A percentile compares a stretch with the other conserved stretches of the same genome.
Evolutionary conservation across 306 rosid genomes (phyloP).

Genomic region (Arachis hypogaea): DNA sequence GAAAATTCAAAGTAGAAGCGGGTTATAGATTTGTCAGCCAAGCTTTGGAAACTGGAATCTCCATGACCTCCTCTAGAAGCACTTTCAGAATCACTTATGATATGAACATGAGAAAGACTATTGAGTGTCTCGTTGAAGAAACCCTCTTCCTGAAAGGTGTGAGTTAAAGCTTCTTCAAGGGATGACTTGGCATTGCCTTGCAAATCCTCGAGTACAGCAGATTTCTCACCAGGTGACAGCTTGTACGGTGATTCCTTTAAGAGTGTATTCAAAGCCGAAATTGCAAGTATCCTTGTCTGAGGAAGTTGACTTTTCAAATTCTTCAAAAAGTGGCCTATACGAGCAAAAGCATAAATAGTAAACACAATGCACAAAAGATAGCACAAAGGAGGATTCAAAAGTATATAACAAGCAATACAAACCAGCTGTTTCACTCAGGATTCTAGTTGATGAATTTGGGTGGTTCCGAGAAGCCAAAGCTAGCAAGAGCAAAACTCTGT

Average conservation of each 20-base stretch:
- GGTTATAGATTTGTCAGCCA: conserved; percentile 95
- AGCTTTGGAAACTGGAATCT: conserved; percentile 87
- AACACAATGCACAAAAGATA: conserved; percentile 9
- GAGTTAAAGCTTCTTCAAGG: conserved; percentile 83
- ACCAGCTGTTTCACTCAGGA: conserved; percentile 95
- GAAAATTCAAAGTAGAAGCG: conserved; percentile 94
- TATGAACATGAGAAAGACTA: conserved; percentile 96
- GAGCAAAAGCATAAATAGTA: conserved; percentile 28
- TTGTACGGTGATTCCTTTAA: conserved; percentile 96
- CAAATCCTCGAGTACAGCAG: conserved; percentile 44
- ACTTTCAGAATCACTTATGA: conserved; percentile 75
- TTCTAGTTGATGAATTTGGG: conserved; percentile 75
- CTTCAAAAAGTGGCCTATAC: conserved; percentile 91
- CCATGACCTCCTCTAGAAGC: conserved; percentile 90
- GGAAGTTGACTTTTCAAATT: conserved; percentile 96
- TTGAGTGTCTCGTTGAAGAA: conserved; percentile 86
- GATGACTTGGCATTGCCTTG: conserved; percentile 71
- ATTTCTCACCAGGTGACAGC: conserved; percentile 58
- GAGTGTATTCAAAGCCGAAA: conserved; percentile 88
- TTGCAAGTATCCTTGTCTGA: conserved; percentile 97
- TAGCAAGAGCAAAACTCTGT: conserved; percentile 84
- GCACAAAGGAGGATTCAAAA: conserved; percentile 14
- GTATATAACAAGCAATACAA: conserved; percentile 40
- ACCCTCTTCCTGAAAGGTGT: conserved; percentile 90
- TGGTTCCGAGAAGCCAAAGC: conserved; percentile 92